These are phyloP conservation scores for Pythium plurisporium DNA, from an alignment of 352 stramenopile genomes.

Conservation along the genomic window DNA sequence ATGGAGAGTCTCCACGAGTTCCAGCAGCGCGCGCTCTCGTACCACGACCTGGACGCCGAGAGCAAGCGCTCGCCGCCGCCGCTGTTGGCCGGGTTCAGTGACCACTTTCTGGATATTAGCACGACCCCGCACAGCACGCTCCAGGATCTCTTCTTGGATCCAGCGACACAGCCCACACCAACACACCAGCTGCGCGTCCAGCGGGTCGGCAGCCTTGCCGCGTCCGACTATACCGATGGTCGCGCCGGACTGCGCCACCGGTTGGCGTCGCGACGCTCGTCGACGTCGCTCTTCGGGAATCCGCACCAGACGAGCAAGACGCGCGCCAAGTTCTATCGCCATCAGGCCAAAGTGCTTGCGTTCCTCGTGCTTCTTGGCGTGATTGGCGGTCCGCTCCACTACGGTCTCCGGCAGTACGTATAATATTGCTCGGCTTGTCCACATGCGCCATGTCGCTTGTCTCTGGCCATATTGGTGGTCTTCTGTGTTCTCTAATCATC, in stretches of 20 bases:
- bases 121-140: conserved; percentile 8
- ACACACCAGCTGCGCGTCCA: background rate
- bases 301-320: conserved; percentile 34
- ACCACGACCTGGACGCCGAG: conserved; percentile 24
- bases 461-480: background rate
- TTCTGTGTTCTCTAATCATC: conserved; percentile 2
- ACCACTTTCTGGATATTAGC: conserved; percentile 9
- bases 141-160: conserved; percentile 16
- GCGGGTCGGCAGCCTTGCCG: conserved; percentile 5
- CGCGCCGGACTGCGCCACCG: conserved; percentile 39
- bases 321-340: conserved; percentile 44
- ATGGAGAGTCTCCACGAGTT: conserved; percentile 82
- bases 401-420: conserved; percentile 59
- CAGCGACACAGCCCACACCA: background rate
- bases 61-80: conserved; percentile 13
- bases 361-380: conserved; percentile 80
- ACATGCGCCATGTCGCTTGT: background rate
- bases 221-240: conserved; percentile 36
- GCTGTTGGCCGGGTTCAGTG: background rate
- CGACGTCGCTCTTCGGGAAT: conserved; percentile 63
- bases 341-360: conserved; percentile 61
- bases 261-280: conserved; percentile 35
- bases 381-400: conserved; percentile 75
- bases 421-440: background rate
- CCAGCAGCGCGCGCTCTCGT: conserved; percentile 69